phyloP scores from a whole-genome alignment of 495 filamentous ascomycete species.

The Penicillium crystallinum region DNA sequence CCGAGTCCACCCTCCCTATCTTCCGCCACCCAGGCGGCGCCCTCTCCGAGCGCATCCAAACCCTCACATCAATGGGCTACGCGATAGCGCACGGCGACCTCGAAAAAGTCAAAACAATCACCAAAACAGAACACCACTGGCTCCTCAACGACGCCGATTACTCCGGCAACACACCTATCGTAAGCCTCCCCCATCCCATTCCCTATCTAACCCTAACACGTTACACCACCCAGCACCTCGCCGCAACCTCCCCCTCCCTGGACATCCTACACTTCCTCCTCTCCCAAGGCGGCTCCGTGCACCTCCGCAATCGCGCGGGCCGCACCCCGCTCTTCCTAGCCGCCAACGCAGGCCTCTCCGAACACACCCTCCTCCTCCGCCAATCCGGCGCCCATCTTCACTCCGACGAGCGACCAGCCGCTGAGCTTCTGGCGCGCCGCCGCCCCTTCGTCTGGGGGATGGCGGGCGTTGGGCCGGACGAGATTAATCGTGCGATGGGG shows the following conservation, averaged over 20 bases:
- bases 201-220: background rate
- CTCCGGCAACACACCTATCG: constrained; percentile 81
- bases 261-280: constrained; percentile 69
- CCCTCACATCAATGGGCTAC: constrained; percentile 71
- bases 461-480: constrained; percentile 40
- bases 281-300: constrained; percentile 74
- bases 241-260: constrained; percentile 53
- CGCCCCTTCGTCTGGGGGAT: constrained; percentile 42
- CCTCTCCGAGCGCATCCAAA: constrained; percentile 41
- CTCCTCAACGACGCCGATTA: constrained; percentile 79
- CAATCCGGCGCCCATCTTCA: constrained; percentile 70
- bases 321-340: constrained; percentile 81
- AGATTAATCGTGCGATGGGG: constrained; percentile 31
- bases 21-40: constrained; percentile 69
- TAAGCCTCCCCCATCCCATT: constrained; percentile 32
- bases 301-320: constrained; percentile 72
- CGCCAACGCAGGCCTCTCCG: constrained; percentile 54
- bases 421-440: constrained; percentile 42
- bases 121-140: constrained; percentile 60
- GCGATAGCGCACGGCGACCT: constrained; percentile 72
- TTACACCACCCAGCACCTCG: constrained; percentile 49
- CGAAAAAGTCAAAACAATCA: constrained; percentile 55
- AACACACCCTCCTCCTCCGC: constrained; percentile 60
- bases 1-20: constrained; percentile 55
- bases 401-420: constrained; percentile 52